A percentile compares a stretch with the other conserved stretches of the same genome.
Evolutionary conservation across 495 filamentous ascomycete genomes (phyloP).

Genomic region (Daldinia vernicosa): DNA sequence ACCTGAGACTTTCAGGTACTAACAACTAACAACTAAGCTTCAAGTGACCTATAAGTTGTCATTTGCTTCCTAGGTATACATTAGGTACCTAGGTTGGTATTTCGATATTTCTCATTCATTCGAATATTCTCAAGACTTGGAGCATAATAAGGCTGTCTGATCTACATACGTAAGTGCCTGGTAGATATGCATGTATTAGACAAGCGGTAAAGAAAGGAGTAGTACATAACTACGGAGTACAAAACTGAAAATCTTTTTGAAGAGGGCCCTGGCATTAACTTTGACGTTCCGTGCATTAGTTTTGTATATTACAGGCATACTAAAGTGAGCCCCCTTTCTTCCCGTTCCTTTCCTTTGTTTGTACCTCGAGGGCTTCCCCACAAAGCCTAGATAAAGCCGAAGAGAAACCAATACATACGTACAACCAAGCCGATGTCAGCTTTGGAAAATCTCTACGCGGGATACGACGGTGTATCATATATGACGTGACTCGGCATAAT

Average conservation of each 20-base stretch:
- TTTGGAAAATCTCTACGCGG: background rate
- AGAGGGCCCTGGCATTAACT: background rate
- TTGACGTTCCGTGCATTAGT: background rate
- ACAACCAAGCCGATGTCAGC: background rate
- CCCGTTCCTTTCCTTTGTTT: constrained; percentile 10
- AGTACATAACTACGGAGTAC: background rate
- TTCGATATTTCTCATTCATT: background rate
- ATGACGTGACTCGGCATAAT: constrained; percentile 37
- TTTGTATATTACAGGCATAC: background rate
- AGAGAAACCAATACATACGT: background rate
- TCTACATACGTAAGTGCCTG: background rate
- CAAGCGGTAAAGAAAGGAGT: background rate
- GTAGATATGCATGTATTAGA: background rate
- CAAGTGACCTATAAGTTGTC: constrained; percentile 25
- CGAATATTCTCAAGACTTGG: background rate
- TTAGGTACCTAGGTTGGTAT: too few species aligned
- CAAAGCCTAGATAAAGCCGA: constrained; percentile 15
- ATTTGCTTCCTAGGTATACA: constrained; percentile 6
- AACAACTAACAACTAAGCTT: constrained; percentile 18
- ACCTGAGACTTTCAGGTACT: constrained; percentile 31
- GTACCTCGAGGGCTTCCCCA: constrained; percentile 11
- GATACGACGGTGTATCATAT: background rate
- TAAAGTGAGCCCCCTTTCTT: background rate
- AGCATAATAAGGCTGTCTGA: background rate
- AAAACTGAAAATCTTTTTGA: background rate